Conservation (phyloP, 306 rosid genomes). For the Quercus agrifolia region DNA sequence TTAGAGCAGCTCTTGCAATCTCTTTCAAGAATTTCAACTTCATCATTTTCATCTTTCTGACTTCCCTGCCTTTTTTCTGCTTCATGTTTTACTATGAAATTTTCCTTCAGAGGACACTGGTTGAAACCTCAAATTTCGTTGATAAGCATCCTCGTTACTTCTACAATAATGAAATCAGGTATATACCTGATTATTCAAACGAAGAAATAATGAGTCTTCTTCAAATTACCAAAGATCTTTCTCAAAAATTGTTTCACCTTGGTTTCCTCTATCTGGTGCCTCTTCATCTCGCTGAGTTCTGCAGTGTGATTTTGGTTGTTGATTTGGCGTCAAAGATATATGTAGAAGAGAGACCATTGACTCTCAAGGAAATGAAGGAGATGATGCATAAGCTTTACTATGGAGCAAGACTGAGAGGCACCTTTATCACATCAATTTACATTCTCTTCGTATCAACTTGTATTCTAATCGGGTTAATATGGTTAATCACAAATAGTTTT, state of each 20-base stretch:
- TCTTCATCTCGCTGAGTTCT: conserved; percentile 36
- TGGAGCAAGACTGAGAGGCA: conserved; percentile 22
- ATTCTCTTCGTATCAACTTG: conserved; percentile 25
- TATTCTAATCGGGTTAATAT: conserved; percentile 21
- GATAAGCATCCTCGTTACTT: neutral
- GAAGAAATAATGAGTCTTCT: no score
- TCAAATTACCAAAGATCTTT: conserved; percentile 4
- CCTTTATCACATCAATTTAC: conserved; percentile 36
- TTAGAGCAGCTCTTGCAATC: conserved; percentile 29
- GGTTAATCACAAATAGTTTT: neutral
- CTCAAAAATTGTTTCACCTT: conserved; percentile 28
- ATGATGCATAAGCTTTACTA: conserved; percentile 31
- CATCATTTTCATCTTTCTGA: conserved; percentile 39
- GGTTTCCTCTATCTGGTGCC: conserved; percentile 33
- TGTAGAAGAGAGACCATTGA: conserved; percentile 18
- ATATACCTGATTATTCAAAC: no score
- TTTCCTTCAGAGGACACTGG: conserved; percentile 26
- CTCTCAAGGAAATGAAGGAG: conserved; percentile 18
- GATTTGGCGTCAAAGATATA: conserved; percentile 36
- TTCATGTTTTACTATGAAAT: conserved; percentile 42
- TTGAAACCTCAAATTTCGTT: conserved; percentile 19
- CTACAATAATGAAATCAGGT: no score
- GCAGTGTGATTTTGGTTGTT: conserved; percentile 20
- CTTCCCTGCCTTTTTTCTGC: conserved; percentile 45
- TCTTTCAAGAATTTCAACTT: conserved; percentile 45